Percentiles rank a stretch among this genome's conserved stretches.
Conservation (phyloP, 306 rosid genomes). For the Fragaria iinumae region DNA sequence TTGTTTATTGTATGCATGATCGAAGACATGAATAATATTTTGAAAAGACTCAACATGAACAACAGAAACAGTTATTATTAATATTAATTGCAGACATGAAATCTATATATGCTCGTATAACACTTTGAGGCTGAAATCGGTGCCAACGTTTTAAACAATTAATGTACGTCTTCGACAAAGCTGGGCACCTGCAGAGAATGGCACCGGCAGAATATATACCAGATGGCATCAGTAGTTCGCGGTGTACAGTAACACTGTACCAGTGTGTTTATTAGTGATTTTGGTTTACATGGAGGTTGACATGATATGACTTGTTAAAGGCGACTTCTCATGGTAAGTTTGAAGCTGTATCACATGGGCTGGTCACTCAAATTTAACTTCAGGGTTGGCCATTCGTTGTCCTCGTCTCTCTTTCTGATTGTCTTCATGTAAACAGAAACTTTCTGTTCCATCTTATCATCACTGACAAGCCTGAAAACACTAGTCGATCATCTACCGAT, state of each 20-base stretch:
- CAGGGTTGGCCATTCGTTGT: conserved; percentile 10
- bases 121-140: background rate
- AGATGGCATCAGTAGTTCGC: background rate
- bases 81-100: background rate
- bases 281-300: conserved; percentile 23
- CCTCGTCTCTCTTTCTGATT: conserved; percentile 4
- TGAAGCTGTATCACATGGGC: conserved; percentile 49
- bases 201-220: background rate
- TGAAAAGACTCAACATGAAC: background rate
- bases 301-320: conserved; percentile 40
- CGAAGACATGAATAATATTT: background rate
- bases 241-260: background rate
- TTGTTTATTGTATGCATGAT: background rate
- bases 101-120: background rate
- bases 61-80: background rate
- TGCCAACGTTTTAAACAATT: background rate
- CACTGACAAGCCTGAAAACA: background rate
- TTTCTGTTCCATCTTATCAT: conserved; percentile 27
- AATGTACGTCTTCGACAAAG: background rate
- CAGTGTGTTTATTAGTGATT: conserved; percentile 21
- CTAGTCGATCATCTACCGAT: background rate
- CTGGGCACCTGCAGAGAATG: background rate
- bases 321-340: conserved; percentile 45
- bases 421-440: conserved; percentile 15
- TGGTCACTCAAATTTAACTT: conserved; percentile 44